Evolutionary conservation across 2,329 filamentous ascomycete species (phyloP).

Genomic region (Claviceps sp.): DNA sequence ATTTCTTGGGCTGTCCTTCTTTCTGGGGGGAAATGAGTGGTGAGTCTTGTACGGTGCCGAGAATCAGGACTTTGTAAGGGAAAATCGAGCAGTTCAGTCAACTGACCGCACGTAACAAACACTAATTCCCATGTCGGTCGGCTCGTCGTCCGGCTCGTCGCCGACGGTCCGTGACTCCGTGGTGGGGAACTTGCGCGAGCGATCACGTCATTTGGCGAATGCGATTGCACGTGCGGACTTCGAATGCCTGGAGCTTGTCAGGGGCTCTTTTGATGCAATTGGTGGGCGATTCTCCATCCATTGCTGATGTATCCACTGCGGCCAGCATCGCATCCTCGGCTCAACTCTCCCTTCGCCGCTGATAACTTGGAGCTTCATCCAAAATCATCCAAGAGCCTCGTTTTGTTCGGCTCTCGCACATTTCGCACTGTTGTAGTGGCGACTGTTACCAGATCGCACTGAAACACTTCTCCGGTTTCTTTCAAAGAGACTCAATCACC

Average conservation of each 20-base stretch:
- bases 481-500: background rate
- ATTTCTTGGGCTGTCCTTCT: conserved; percentile 26
- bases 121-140: background rate
- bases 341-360: too few species aligned
- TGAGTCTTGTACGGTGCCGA: too few species aligned
- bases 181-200: background rate
- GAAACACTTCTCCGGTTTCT: background rate
- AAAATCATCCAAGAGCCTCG: background rate
- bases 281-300: too few species aligned
- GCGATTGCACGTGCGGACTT: background rate
- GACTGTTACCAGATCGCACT: background rate
- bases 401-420: background rate
- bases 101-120: background rate
- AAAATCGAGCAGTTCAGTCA: background rate
- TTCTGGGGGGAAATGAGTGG: too few species aligned
- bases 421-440: background rate
- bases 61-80: too few species aligned
- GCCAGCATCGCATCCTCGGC: conserved; percentile 12
- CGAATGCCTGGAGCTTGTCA: too few species aligned
- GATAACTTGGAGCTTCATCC: conserved; percentile 1
- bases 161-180: background rate
- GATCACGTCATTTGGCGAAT: conserved; percentile 10
- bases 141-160: background rate
- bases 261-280: too few species aligned
- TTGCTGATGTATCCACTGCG: too few species aligned